Conservation (phyloP, 805 yeast genomes). For the Wickerhamiella brachini region DNA sequence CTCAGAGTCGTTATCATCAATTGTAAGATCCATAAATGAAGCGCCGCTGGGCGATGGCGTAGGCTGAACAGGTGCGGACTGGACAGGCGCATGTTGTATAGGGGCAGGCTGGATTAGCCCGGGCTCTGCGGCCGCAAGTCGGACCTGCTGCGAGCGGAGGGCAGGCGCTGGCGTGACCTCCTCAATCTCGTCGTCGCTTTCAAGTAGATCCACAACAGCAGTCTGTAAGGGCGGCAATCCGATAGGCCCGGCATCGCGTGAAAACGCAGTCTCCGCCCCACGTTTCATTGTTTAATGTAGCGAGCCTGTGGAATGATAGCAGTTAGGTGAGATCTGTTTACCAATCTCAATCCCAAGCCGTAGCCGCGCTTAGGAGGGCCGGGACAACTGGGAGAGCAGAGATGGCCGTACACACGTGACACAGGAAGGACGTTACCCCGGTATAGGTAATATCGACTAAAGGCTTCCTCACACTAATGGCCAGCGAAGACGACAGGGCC, state of each 20-base stretch:
- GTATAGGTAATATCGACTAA: not conserved
- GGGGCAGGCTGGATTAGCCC: too few species aligned
- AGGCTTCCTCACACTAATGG: not conserved
- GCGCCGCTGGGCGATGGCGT: too few species aligned
- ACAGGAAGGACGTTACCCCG: not conserved
- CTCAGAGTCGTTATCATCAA: not conserved
- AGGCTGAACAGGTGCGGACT: too few species aligned
- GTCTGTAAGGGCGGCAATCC: not conserved
- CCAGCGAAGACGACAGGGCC: not conserved
- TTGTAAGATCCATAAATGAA: not conserved
- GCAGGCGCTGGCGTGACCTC: not conserved
- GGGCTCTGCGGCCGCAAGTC: too few species aligned
- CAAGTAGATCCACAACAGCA: not conserved
- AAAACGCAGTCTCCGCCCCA: not conserved
- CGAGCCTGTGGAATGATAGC: too few species aligned
- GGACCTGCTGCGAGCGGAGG: too few species aligned
- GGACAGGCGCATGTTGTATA: too few species aligned
- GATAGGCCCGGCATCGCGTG: not conserved
- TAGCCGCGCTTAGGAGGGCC: too few species aligned
- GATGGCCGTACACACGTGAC: too few species aligned
- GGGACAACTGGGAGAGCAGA: too few species aligned
- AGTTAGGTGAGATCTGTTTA: too few species aligned
- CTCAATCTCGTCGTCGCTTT: not conserved
- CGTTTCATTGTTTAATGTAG: not conserved
- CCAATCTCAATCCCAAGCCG: too few species aligned